phyloP scores from a whole-genome alignment of 1,139 yeast species.

The Magnusiomyces clavatus region DNA sequence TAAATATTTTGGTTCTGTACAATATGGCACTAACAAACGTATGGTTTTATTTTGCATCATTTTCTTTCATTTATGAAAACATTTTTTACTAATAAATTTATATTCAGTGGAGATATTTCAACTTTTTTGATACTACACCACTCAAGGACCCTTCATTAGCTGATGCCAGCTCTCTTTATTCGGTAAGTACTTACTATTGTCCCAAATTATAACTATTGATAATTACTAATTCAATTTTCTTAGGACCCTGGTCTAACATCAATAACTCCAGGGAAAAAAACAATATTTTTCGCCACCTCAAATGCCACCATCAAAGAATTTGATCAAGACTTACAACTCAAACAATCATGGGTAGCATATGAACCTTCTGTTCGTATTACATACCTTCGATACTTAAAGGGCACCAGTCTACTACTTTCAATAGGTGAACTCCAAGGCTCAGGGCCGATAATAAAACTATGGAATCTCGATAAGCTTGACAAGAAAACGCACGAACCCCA shows the following conservation, averaged over 20 bases:
- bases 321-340: constrained; percentile 41
- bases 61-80: neutral
- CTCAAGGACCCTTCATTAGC: constrained; percentile 73
- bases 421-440: constrained; percentile 61
- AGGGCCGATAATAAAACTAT: constrained; percentile 60
- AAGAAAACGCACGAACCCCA: constrained; percentile 30
- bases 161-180: constrained; percentile 52
- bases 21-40: constrained; percentile 12
- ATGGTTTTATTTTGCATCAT: neutral
- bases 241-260: constrained; percentile 59
- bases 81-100: neutral
- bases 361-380: constrained; percentile 52
- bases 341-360: constrained; percentile 53
- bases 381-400: constrained; percentile 42
- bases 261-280: constrained; percentile 46
- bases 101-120: constrained; percentile 75
- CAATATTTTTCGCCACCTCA: constrained; percentile 50
- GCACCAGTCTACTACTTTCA: constrained; percentile 50
- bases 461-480: constrained; percentile 52
- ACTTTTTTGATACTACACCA: constrained; percentile 77
- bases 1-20: neutral
- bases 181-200: constrained; percentile 28
- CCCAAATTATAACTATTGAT: neutral
- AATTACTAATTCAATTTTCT: neutral
- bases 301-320: constrained; percentile 53